Percentiles rank a stretch among this genome's conserved stretches.
phyloP scores from a whole-genome alignment of 768 basidiomycete species.

The Leucocoprinus birnbaumii region DNA sequence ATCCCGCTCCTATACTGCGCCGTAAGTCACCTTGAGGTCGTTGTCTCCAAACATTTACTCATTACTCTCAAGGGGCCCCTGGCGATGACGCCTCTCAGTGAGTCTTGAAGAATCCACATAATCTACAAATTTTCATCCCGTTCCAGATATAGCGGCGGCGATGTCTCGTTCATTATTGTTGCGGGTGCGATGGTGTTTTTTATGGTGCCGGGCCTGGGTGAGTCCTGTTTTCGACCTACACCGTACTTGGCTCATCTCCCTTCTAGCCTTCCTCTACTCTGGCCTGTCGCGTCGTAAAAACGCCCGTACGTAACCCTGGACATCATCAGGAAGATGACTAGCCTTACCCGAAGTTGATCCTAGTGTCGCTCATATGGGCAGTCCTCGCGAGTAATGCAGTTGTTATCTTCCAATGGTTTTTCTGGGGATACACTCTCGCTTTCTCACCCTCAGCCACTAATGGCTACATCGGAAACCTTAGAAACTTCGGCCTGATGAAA shows the following conservation, averaged over 20 bases:
- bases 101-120: background rate
- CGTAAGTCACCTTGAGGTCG: conserved; percentile 1
- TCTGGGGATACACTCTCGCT: conserved; percentile 70
- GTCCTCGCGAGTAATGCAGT: conserved; percentile 72
- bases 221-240: conserved; percentile 7
- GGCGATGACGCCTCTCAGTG: conserved; percentile 10
- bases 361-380: conserved; percentile 73
- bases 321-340: background rate
- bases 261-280: conserved; percentile 67
- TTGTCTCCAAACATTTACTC: background rate
- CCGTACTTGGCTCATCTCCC: conserved; percentile 2
- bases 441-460: conserved; percentile 78
- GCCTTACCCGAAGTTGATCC: conserved; percentile 8
- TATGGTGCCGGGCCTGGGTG: conserved; percentile 77
- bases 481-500: conserved; percentile 70
- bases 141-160: conserved; percentile 64
- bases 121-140: background rate
- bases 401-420: conserved; percentile 78
- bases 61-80: background rate
- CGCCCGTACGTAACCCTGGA: conserved; percentile 33
- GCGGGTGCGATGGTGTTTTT: conserved; percentile 70
- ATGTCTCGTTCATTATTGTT: conserved; percentile 68
- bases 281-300: conserved; percentile 71
- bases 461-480: conserved; percentile 77
- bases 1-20: background rate